phyloP scores from a whole-genome alignment of 805 yeast species.

The Zygotorulaspora florentina region DNA sequence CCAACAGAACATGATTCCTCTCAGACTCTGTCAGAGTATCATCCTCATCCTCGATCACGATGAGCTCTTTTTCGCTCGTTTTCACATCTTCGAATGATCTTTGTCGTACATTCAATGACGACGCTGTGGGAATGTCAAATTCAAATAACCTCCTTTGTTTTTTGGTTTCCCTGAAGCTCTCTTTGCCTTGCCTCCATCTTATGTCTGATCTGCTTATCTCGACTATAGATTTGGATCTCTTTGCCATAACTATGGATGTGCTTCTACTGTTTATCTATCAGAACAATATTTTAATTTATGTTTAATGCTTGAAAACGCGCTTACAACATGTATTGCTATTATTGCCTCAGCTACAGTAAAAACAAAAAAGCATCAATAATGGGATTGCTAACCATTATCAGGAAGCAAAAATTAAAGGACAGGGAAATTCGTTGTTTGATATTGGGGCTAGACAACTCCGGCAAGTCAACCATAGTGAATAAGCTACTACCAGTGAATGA shows the following conservation, averaged over 20 bases:
- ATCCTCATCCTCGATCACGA: slow-evolving; percentile 14
- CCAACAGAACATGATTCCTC: neutral
- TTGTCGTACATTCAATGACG: slow-evolving; percentile 9
- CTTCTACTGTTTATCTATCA: neutral
- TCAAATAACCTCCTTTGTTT: slow-evolving; percentile 28
- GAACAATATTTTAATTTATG: neutral
- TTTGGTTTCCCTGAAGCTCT: slow-evolving; percentile 6
- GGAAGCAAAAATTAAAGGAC: slow-evolving; percentile 79
- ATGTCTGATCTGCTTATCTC: slow-evolving; percentile 16
- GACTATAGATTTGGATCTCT: slow-evolving; percentile 14
- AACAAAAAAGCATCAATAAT: slow-evolving; percentile 36
- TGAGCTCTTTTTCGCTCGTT: slow-evolving; percentile 9
- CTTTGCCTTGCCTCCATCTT: slow-evolving; percentile 5
- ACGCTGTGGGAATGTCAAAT: slow-evolving; percentile 24
- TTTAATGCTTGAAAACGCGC: neutral
- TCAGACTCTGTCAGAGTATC: slow-evolving; percentile 4
- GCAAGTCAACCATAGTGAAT: slow-evolving; percentile 81
- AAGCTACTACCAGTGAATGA: slow-evolving; percentile 40
- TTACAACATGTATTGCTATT: neutral
- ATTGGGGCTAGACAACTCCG: slow-evolving; percentile 86
- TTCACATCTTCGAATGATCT: slow-evolving; percentile 3
- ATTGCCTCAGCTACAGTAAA: neutral
- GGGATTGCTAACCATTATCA: slow-evolving; percentile 78
- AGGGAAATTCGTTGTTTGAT: slow-evolving; percentile 68
- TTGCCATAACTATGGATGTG: neutral